Evolutionary conservation across 2,329 filamentous ascomycete species (phyloP), one percentile per base, ranked within the genome.

Genomic region (Trichoderma atroviride): DNA sequence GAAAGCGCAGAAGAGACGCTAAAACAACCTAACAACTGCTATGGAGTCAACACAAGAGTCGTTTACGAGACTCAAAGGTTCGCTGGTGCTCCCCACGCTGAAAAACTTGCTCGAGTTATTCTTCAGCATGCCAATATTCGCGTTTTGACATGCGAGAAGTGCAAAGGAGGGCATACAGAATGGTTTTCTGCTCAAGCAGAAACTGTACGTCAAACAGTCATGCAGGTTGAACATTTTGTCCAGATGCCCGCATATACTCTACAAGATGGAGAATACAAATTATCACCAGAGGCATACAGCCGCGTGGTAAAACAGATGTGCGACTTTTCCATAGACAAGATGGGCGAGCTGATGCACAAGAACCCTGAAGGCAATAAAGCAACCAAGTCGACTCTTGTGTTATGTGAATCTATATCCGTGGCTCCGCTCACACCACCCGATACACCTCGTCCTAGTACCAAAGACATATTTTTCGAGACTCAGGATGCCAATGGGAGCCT

Each of bases 171-270:
- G 0, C 62, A 65, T 10, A 65, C 52, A 24, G 62, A 65, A 37
- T 65, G 62, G 62, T 65, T 65, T 13, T 19, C 31, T 2, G 62
- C 62, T 13, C 27, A 24, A 3, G 33, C 27, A 14, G 35, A 65
- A 22, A 65, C 52, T 24, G 62, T 65, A 43, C n/a, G 35, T 1
- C 50, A 57, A 24, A 65, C 62, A 6, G 62, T 65, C 1, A 47
- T 24, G 52, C 37, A 56, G 6, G 33, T 65, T 11, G 52, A 65
- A 19, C 35, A 57, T 7, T 65, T 65, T 47, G 24, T 65, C 16
- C 52, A 27, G 35, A 65, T 65, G 52, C 62, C 62, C 19, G 62
- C 62, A 33, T 65, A 65, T 10, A 65, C 52, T 27, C 27, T 57
- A 2, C 62, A 65, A 13, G 9, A 24, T 47, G 62, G 62, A 2